Conservation (phyloP, 805 yeast genomes). For the Kazachstania psychrophila region DNA sequence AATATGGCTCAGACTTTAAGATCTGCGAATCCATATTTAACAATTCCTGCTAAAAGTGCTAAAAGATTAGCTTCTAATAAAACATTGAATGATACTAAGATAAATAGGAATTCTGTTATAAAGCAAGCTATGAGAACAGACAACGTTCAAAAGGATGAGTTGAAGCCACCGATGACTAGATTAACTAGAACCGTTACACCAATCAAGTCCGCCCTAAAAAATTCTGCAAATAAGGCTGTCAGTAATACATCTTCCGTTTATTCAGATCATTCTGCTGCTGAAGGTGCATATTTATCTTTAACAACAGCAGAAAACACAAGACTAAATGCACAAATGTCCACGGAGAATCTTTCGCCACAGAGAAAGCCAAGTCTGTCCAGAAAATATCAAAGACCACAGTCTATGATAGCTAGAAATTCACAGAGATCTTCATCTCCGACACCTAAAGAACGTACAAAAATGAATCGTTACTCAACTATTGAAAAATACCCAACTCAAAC, state of each 20-base stretch:
- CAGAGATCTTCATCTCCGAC: conserved; percentile 11
- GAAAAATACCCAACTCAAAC: background rate
- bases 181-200: conserved; percentile 28
- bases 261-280: conserved; percentile 36
- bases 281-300: conserved; percentile 54
- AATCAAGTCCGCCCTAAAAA: conserved; percentile 37
- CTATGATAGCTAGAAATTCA: conserved; percentile 9
- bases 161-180: conserved; percentile 4
- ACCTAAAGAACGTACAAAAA: conserved; percentile 7
- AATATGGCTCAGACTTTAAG: conserved; percentile 43
- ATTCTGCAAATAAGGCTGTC: conserved; percentile 18
- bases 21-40: conserved; percentile 28
- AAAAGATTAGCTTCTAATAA: background rate
- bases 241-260: conserved; percentile 13
- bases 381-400: conserved; percentile 16
- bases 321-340: conserved; percentile 51
- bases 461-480: conserved; percentile 10
- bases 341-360: conserved; percentile 14
- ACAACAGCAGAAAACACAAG: conserved; percentile 77
- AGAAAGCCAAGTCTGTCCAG: conserved; percentile 8
- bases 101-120: no score
- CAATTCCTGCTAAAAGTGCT: conserved; percentile 1
- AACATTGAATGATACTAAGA: background rate
- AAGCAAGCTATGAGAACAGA: no score
- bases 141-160: background rate